Evolutionary conservation across 257 asterid species (phyloP).

Genomic region (Rubia yunnanensis): DNA sequence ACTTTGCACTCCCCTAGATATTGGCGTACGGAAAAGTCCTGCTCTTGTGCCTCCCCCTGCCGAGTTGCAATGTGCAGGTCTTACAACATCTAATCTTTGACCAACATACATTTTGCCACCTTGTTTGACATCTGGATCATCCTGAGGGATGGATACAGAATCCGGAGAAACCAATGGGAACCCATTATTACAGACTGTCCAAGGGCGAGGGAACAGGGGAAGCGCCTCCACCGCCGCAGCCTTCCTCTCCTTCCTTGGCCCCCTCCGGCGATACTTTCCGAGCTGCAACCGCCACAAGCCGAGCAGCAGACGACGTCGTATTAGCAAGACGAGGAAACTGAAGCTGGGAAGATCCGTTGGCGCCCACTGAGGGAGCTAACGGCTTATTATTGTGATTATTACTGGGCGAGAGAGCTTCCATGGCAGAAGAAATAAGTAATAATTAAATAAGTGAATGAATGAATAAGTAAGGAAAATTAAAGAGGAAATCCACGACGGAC

Average conservation of each 20-base stretch:
- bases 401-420: constrained; percentile 54
- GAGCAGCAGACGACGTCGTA: constrained; percentile 18
- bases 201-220: neutral
- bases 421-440: constrained; percentile 31
- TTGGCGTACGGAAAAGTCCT: constrained; percentile 95
- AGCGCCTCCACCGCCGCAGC: too few species aligned
- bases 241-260: constrained; percentile 28
- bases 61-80: constrained; percentile 41
- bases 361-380: neutral
- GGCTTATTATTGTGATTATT: neutral
- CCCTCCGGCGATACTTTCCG: constrained; percentile 31
- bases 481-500: too few species aligned
- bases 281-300: constrained; percentile 25
- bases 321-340: constrained; percentile 13
- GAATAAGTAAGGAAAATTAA: too few species aligned
- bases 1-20: constrained; percentile 98
- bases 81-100: constrained; percentile 19
- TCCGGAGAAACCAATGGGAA: constrained; percentile 31
- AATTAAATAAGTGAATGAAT: too few species aligned
- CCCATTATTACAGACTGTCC: constrained; percentile 27
- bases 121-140: constrained; percentile 38
- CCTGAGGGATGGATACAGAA: constrained; percentile 22
- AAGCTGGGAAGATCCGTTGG: constrained; percentile 12
- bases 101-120: constrained; percentile 23
- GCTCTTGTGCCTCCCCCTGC: constrained; percentile 75